These are phyloP conservation scores for Puccinia horiana DNA, from an alignment of 1,284 basidiomycete species.

Conservation along the genomic window DNA sequence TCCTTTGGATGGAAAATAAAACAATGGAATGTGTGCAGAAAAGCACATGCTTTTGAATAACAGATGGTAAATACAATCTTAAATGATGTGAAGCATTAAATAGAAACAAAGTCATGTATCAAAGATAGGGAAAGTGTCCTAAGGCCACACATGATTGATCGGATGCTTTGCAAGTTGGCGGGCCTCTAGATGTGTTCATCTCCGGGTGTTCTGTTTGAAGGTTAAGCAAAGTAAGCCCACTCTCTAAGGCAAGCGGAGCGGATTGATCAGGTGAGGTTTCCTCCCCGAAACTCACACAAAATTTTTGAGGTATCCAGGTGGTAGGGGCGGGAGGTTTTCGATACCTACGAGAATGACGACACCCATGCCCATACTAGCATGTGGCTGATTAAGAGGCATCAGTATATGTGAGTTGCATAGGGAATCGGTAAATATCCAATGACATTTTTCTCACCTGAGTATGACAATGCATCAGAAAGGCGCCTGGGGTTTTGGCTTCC, in stretches of 20 bases:
- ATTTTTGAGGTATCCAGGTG: slow-evolving; percentile 7
- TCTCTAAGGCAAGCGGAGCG: too few relatives aligned
- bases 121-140: too few relatives aligned
- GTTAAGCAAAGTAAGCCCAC: not conserved
- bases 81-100: too few relatives aligned
- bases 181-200: not conserved
- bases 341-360: slow-evolving; percentile 40
- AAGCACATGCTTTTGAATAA: too few relatives aligned
- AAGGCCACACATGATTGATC: too few relatives aligned
- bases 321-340: slow-evolving; percentile 37
- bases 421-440: not conserved
- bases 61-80: too few relatives aligned
- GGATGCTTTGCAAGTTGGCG: too few relatives aligned
- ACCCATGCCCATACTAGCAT: slow-evolving; percentile 45
- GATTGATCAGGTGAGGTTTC: too few relatives aligned
- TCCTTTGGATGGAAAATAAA: too few relatives aligned
- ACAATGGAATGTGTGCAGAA: too few relatives aligned
- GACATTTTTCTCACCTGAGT: slow-evolving; percentile 30
- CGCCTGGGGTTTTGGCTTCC: slow-evolving; percentile 29
- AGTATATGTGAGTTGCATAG: not conserved
- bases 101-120: too few relatives aligned
- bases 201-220: not conserved
- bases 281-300: slow-evolving; percentile 16
- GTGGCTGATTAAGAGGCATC: slow-evolving; percentile 5
- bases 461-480: slow-evolving; percentile 48